phyloP scores from a whole-genome alignment of 164 flowering plant genomes.

The Houttuynia cordata region DNA sequence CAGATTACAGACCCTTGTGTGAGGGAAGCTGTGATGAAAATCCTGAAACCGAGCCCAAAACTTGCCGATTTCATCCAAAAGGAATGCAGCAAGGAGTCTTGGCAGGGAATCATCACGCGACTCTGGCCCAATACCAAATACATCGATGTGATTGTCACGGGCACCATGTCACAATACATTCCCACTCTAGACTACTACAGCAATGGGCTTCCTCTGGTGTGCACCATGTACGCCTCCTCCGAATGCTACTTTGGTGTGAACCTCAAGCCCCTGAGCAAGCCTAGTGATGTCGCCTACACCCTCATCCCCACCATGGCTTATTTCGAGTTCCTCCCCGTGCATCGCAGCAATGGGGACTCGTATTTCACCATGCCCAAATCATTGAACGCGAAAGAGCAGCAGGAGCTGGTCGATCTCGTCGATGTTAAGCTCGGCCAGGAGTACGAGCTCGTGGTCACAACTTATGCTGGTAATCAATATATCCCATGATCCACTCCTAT shows the following conservation, averaged over 20 bases:
- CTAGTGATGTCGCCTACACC: conserved; percentile 82
- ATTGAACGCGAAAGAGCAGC: conserved; percentile 58
- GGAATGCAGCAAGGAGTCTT: conserved; percentile 55
- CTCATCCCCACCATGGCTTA: conserved; percentile 90
- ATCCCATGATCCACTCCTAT: too few species aligned
- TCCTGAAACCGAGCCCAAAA: conserved; percentile 57
- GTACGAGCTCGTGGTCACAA: conserved; percentile 94
- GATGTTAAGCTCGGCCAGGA: conserved; percentile 89
- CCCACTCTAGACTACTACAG: conserved; percentile 84
- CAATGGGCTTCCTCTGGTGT: conserved; percentile 78
- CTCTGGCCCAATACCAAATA: conserved; percentile 95
- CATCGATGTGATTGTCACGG: conserved; percentile 90
- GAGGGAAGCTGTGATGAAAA: conserved; percentile 45
- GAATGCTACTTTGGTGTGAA: conserved; percentile 93
- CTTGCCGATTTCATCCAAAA: conserved; percentile 65
- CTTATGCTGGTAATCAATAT: conserved; percentile 90
- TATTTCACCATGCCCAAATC: conserved; percentile 31
- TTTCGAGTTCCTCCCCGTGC: conserved; percentile 80
- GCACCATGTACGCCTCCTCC: conserved; percentile 96
- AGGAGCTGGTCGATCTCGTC: conserved; percentile 65
- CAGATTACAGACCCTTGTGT: conserved; percentile 58
- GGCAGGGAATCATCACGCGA: conserved; percentile 87
- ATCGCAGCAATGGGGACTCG: conserved; percentile 33
- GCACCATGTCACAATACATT: conserved; percentile 96
- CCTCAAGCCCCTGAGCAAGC: conserved; percentile 71